Evolutionary conservation across 345 rosid genomes (phyloP).

Genomic region (Cardiospermum halicacabum): DNA sequence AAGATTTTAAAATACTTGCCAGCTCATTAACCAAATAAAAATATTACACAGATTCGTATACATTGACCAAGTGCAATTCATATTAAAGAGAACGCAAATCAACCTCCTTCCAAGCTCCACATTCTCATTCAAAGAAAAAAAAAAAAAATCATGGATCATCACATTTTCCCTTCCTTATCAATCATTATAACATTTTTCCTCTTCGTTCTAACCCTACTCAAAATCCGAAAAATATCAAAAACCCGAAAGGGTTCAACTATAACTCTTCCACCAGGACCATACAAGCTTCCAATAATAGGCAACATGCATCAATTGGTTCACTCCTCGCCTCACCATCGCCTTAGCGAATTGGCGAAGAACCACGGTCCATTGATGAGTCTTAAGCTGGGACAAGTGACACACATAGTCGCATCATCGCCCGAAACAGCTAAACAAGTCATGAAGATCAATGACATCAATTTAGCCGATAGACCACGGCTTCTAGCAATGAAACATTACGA

Average conservation of each 20-base stretch:
- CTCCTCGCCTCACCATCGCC: neutral
- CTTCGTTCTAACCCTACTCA: neutral
- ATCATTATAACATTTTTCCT: too few relatives aligned
- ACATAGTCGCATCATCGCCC: neutral
- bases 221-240: neutral
- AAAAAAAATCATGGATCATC: too few relatives aligned
- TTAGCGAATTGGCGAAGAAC: constrained; percentile 4
- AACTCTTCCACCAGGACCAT: constrained; percentile 14
- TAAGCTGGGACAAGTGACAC: neutral
- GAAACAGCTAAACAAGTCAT: constrained; percentile 1
- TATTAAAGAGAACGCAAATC: too few relatives aligned
- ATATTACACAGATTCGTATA: too few relatives aligned
- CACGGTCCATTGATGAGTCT: constrained; percentile 6
- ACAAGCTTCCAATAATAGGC: constrained; percentile 11
- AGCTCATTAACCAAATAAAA: too few relatives aligned
- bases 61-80: too few relatives aligned
- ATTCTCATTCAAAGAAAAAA: too few relatives aligned
- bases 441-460: neutral
- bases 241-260: neutral
- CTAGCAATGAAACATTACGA: neutral
- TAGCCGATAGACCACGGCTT: neutral
- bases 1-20: too few relatives aligned
- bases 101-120: too few relatives aligned
- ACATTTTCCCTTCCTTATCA: too few relatives aligned
- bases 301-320: constrained; percentile 7